Evolutionary conservation across 176 grass and related monocot species (phyloP), one percentile per base, ranked within the genome.

Genomic region (Triticum timopheevii): DNA sequence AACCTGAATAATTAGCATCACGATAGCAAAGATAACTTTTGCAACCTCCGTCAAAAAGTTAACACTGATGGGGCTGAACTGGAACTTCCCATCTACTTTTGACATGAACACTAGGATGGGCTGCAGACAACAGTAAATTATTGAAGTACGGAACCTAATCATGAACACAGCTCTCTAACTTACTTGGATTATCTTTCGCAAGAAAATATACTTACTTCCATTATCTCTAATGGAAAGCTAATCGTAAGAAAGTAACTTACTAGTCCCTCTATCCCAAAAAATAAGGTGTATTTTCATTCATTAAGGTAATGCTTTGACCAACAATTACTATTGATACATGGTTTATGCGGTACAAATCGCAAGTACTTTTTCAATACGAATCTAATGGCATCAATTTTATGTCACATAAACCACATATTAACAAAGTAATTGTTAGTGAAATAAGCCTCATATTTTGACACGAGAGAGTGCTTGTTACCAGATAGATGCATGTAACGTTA

Each of bases 71-170:
- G 96, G 97, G 82, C 92, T 98, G 87, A 98, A 98, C 83, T 92
- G 88, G 62, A 98, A 96, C 86, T 94, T 96, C 52, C 96, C 96
- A 73, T 98, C 92, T 13, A 98, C 93, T 87, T 98, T 98, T 54
- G 90, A 98, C 93, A 98, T 96, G 80, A 94, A 99, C 75, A 98
- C 97, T 81, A 98, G 90, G 77, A 98, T 96, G 75, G 97, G 97
- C 97, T 98, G 92, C 90, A 96, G 24, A 25, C 45, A 76, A 76
- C 16, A 76, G 25, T 16, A 20, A 76, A 54, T 54, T 11, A 6
- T 76, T 24, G 30, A 45, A 30, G 24, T 27, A 75, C 71, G 7
- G n/a, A 75, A 42, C 39, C 40, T 75, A 16, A 76, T 31, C 45
- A 76, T 91, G 74, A 87, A 35, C 38, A 84, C 36, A 64, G 39